Evolutionary conservation across 2,329 filamentous ascomycete species (phyloP).

Genomic region (Venturia asperata): DNA sequence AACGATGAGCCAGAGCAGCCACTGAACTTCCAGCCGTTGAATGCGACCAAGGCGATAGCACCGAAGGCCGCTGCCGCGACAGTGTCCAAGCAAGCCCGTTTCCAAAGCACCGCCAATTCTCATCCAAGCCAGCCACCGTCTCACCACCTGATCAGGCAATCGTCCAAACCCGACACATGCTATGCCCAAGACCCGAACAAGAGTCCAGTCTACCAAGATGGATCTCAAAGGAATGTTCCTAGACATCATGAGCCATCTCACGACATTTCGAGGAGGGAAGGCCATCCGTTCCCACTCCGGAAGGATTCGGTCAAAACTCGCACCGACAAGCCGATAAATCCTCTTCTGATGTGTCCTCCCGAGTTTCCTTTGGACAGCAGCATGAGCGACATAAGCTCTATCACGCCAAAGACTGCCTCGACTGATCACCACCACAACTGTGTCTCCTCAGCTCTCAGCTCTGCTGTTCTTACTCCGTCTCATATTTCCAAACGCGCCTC

Average conservation of each 20-base stretch:
- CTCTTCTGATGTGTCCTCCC: slow-evolving; percentile 7
- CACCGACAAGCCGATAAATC: not conserved
- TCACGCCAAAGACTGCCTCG: slow-evolving; percentile 37
- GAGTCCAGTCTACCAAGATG: not conserved
- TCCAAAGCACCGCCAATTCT: not conserved
- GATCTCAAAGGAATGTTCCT: not conserved
- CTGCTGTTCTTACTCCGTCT: slow-evolving; percentile 35
- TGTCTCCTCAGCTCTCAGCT: slow-evolving; percentile 38
- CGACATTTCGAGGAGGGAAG: not conserved
- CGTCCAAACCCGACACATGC: slow-evolving; percentile 22
- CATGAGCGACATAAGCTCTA: slow-evolving; percentile 29
- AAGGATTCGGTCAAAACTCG: slow-evolving; percentile 3
- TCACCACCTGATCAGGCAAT: slow-evolving; percentile 10
- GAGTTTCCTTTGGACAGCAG: slow-evolving; percentile 3
- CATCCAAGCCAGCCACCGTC: slow-evolving; percentile 1
- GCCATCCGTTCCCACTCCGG: not conserved
- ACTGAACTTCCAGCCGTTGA: slow-evolving; percentile 30
- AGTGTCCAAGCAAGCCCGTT: slow-evolving; percentile 17
- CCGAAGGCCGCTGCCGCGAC: not conserved
- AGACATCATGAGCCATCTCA: not conserved
- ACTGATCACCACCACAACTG: slow-evolving; percentile 34
- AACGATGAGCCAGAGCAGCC: slow-evolving; percentile 30
- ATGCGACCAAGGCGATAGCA: slow-evolving; percentile 22
- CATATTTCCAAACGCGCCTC: slow-evolving; percentile 37
- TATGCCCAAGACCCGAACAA: not conserved